phyloP scores from a whole-genome alignment of 2,329 filamentous ascomycete species.

The Neopestalotiopsis sp. region DNA sequence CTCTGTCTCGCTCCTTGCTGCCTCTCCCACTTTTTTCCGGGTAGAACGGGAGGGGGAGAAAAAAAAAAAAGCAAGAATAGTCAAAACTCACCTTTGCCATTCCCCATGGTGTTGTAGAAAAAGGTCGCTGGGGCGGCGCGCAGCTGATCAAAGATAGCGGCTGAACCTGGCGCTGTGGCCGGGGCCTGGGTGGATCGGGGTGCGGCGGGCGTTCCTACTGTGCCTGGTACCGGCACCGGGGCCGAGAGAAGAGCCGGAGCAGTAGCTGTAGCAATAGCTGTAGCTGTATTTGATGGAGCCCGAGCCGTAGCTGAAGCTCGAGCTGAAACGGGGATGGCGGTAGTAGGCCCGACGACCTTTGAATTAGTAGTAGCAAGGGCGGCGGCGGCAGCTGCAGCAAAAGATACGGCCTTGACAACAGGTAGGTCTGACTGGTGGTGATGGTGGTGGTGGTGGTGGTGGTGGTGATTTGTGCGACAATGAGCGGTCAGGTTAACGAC shows the following conservation, averaged over 20 bases:
- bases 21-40: neutral
- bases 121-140: constrained; percentile 18
- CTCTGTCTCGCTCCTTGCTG: neutral
- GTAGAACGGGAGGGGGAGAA: neutral
- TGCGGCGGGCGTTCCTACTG: neutral
- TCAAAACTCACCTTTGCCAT: constrained; percentile 17
- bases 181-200: neutral
- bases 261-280: neutral
- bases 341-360: neutral
- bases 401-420: neutral
- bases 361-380: neutral
- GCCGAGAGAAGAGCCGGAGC: neutral
- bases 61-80: too few relatives aligned
- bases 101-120: constrained; percentile 19
- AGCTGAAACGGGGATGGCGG: neutral
- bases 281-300: neutral
- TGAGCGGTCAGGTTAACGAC: neutral
- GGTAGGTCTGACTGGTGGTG: neutral
- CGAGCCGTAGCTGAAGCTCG: neutral
- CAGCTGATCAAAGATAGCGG: constrained; percentile 13
- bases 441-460: neutral
- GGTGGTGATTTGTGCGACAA: constrained; percentile 10
- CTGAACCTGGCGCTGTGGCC: constrained; percentile 5
- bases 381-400: neutral
- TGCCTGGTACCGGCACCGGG: neutral